Percentiles rank a stretch among this genome's conserved stretches.
Conservation (phyloP, 345 rosid species). For the Noccaea bulbosa region DNA sequence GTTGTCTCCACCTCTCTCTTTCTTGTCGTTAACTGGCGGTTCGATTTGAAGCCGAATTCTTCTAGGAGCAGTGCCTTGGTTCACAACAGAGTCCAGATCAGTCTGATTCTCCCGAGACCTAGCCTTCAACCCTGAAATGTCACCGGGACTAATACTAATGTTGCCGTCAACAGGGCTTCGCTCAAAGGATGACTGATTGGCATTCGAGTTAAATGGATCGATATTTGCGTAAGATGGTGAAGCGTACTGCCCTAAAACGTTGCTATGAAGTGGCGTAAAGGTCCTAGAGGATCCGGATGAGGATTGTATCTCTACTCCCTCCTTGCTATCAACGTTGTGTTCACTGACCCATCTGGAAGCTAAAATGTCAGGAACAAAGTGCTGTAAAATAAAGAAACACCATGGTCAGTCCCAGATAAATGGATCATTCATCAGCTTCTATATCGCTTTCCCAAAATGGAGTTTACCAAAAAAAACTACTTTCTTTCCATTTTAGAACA, state of each 20-base stretch:
- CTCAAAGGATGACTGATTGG: slow-evolving; percentile 41
- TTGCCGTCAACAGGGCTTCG: slow-evolving; percentile 41
- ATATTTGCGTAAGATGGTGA: slow-evolving; percentile 44
- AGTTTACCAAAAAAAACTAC: neutral
- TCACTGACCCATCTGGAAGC: slow-evolving; percentile 38
- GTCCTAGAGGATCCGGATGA: slow-evolving; percentile 43
- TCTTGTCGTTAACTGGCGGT: slow-evolving; percentile 2
- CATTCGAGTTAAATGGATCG: slow-evolving; percentile 45
- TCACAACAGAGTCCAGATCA: slow-evolving; percentile 31
- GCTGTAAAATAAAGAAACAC: slow-evolving; percentile 30
- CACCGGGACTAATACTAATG: slow-evolving; percentile 24
- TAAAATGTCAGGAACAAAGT: slow-evolving; percentile 36
- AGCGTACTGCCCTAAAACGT: slow-evolving; percentile 45
- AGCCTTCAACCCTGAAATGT: slow-evolving; percentile 53
- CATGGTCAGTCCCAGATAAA: slow-evolving; percentile 26
- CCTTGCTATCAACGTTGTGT: slow-evolving; percentile 42
- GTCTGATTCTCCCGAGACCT: slow-evolving; percentile 53
- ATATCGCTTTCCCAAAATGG: neutral
- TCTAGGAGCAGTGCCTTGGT: slow-evolving; percentile 75
- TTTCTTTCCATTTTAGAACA: too few relatives aligned
- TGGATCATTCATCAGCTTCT: neutral
- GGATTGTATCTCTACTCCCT: slow-evolving; percentile 45
- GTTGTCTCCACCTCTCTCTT: slow-evolving; percentile 27
- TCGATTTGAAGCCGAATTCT: slow-evolving; percentile 54
- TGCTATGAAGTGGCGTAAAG: slow-evolving; percentile 36